Evolutionary conservation across 2,329 filamentous ascomycete genomes (phyloP).

Genomic region (Talaromyces sp.): DNA sequence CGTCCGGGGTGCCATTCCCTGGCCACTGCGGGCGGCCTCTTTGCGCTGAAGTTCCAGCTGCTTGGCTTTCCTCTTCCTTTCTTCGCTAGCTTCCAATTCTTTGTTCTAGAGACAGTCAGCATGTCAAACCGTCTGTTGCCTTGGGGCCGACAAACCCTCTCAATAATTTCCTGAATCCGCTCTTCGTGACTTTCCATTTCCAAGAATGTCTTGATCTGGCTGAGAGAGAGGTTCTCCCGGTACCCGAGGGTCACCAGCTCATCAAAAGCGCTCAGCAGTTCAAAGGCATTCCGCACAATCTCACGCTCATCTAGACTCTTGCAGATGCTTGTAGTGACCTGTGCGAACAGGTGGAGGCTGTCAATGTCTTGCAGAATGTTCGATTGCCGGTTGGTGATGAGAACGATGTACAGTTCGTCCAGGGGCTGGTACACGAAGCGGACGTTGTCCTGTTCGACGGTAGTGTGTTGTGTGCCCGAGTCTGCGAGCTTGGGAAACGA

Average conservation of each 20-base stretch:
- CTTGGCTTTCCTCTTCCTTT: slow-evolving; percentile 97
- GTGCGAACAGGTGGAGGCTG: slow-evolving; percentile 93
- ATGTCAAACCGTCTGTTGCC: not conserved
- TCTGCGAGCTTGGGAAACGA: slow-evolving; percentile 97
- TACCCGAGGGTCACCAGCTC: slow-evolving; percentile 95
- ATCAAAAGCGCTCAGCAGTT: slow-evolving; percentile 92
- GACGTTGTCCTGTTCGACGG: slow-evolving; percentile 97
- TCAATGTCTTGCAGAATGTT: slow-evolving; percentile 99
- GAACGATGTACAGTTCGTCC: slow-evolving; percentile 98
- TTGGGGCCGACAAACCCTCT: slow-evolving; percentile 55
- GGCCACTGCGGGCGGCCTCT: slow-evolving; percentile 75
- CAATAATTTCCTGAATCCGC: slow-evolving; percentile 97
- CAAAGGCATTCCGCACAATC: slow-evolving; percentile 90
- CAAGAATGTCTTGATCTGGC: slow-evolving; percentile 97
- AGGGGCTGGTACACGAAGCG: slow-evolving; percentile 98
- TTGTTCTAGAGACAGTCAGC: slow-evolving; percentile 66
- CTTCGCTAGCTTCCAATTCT: slow-evolving; percentile 94
- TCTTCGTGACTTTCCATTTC: slow-evolving; percentile 99
- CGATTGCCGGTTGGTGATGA: slow-evolving; percentile 98
- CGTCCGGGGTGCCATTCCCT: slow-evolving; percentile 63
- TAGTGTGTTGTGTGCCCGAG: slow-evolving; percentile 94
- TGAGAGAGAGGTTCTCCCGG: slow-evolving; percentile 89
- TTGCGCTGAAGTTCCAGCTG: slow-evolving; percentile 98
- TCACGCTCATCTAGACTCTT: slow-evolving; percentile 93
- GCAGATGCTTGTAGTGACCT: slow-evolving; percentile 95